Evolutionary conservation across 2,329 filamentous ascomycete species (phyloP).

Genomic region (Epichloe baconii): DNA sequence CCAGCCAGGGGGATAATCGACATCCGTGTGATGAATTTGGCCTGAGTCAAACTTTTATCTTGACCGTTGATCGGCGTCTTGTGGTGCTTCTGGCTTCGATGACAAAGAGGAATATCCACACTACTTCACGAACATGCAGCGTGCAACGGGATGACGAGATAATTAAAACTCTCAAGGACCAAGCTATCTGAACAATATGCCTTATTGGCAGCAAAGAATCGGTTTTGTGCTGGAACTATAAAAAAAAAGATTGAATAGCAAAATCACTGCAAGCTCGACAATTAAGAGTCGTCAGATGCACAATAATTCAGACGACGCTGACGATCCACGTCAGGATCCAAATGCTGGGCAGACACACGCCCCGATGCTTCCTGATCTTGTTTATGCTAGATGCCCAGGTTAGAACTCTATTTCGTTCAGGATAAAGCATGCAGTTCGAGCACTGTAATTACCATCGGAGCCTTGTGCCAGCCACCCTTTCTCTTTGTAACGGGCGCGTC

Average conservation of each 20-base stretch:
- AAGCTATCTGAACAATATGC: no score
- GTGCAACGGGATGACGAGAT: no score
- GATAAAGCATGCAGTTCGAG: background rate
- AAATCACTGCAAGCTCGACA: background rate
- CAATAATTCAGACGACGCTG: slow-evolving; percentile 11
- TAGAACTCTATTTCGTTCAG: background rate
- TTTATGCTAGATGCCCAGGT: background rate
- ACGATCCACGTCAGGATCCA: slow-evolving; percentile 9
- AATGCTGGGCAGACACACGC: slow-evolving; percentile 2
- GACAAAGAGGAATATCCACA: no score
- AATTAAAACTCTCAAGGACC: no score
- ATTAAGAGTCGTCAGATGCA: slow-evolving; percentile 12
- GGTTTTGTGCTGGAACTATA: background rate
- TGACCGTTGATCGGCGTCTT: no score
- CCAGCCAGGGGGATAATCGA: no score
- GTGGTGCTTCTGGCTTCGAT: no score
- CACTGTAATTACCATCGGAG: slow-evolving; percentile 5
- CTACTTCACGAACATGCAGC: no score
- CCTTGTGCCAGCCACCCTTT: slow-evolving; percentile 14
- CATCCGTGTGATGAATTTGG: no score
- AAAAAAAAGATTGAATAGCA: background rate
- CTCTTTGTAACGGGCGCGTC: background rate
- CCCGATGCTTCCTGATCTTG: background rate
- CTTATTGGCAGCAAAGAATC: no score
- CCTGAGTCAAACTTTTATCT: no score